These are phyloP conservation scores for Tribonema minus DNA, from an alignment of 108 stramenopile genomes.

Conservation along the genomic window DNA sequence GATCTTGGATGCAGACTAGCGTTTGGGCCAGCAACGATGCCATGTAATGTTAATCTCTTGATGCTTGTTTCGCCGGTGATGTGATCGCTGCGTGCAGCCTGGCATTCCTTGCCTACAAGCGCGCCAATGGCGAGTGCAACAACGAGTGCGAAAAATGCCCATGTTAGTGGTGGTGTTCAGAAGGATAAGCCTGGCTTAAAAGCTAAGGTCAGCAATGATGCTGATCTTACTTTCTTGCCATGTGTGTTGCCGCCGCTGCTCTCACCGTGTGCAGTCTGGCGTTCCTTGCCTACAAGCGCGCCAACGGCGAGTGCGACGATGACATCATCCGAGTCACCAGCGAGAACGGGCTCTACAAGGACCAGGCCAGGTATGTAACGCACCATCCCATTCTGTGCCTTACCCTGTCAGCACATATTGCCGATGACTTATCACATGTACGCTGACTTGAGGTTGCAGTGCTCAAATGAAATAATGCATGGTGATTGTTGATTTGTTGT, in stretches of 20 bases:
- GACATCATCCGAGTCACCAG: conserved; percentile 92
- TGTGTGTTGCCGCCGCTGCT: not conserved
- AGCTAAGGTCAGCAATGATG: not conserved
- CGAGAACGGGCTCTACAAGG: conserved; percentile 94
- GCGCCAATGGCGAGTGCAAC: conserved; percentile 91
- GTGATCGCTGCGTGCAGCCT: conserved; percentile 47
- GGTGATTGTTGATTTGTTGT: no score
- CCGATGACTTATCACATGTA: no score
- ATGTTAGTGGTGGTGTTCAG: not conserved
- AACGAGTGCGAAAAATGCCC: no score
- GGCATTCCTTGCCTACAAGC: conserved; percentile 98
- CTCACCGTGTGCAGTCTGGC: conserved; percentile 60
- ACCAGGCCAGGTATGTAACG: conserved; percentile 69
- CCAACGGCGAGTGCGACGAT: conserved; percentile 95
- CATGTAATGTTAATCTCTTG: no score
- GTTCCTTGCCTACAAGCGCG: conserved; percentile 95
- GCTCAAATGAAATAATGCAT: no score
- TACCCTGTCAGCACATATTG: not conserved
- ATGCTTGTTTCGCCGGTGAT: no score
- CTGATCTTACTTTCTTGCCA: no score
- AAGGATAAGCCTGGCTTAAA: not conserved
- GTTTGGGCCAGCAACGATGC: no score
- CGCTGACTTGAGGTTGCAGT: no score
- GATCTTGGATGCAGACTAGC: no score
- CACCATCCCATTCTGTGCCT: not conserved